Base-by-base conservation (phyloP, 495 filamentous ascomycete species). In the Neurospora tetraspora region DNA sequence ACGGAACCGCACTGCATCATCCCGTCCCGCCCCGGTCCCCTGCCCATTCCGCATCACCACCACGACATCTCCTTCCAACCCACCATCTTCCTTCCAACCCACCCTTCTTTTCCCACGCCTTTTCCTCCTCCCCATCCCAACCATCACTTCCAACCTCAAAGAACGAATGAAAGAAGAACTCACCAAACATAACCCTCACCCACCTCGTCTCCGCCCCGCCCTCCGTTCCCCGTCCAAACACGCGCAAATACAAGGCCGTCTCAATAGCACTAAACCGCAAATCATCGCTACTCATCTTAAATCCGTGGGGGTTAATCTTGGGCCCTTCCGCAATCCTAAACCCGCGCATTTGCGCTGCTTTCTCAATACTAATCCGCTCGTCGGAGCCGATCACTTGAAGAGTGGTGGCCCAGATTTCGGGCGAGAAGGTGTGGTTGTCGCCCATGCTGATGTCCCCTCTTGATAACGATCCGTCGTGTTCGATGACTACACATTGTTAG, bases 381-480 rank as follows among this genome's bases (percentile, higher is more conserved):
- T 74, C 45, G n/a, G 34, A 68, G 18, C 31, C 43, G 20, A 81
- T 75, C n/a, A 74, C 74, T 2, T 72, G 31, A 0, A 69, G 36
- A 1, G 73, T 43, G 0, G 71, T 39, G 18, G 39, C 76, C 75
- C 76, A 82, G 14, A 78, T 71, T n/a, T 77, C 75, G 3, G 75
- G 74, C 9, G 74, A 69, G 27, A 82, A 82, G 39, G 69, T 73
- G 72, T 77, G 73, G 73, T 80, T 78, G 74, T 81, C 75, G 71
- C 78, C 78, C 31, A 73, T 73, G 71, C 47, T 47, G 42, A 72
- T 23, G 71, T 82, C 80, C 36, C 61, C 40, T 16, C 79, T 70
- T 69, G 38, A 73, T 1, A 82, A 74, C 42, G 71, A 75, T 27
- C 76, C 79, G 70, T 82, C 80, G 73, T 82, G 80, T 38, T 82